Base-by-base conservation (phyloP, 2,329 filamentous ascomycete species). In the Talaromyces sp. region DNA sequence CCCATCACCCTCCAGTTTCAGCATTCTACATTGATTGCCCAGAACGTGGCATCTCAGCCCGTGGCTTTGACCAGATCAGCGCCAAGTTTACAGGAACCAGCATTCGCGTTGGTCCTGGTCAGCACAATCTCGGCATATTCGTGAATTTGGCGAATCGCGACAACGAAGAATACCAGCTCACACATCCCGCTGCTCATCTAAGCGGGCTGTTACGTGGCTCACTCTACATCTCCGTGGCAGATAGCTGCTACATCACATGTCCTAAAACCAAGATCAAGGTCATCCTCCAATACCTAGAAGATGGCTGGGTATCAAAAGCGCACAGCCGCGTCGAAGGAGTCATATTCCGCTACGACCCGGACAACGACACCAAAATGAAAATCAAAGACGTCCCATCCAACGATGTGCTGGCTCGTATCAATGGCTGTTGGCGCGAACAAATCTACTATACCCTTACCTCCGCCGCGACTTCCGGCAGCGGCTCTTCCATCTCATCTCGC, bases 1-100 rank as follows among this genome's bases (percentile, higher is more conserved):
- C 93, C 7, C 95, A 99, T 74, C 95, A 99, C 79, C 95, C 95
- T 38, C 95, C 95, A 10, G 94, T 99, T 70, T 98, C 94, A 71
- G 95, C 95, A 15, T 99, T 96, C 79, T 94, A 91, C 77, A 89
- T 97, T 69, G 90, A 93, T 74, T 99, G 95, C 75, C 93, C 93
- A 0, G 91, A 96, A 70, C 93, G 92, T 75, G 95, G 94, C 31
- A 86, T 99, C 69, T 88, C 88, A 43, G 95, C 95, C 17, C 86
- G 90, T 66, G 95, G 95, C 1, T 99, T 94, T 75, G 95, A 99
- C 75, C 95, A 99, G 81, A 89, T 99, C 72, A 94, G 91, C 71
- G 95, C 95, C 74, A 98, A 97, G 78, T 99, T 99, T 80, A 98
- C 95, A 0, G 95, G 95, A 65, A 97, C 95, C 19, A 94, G 91